Base-by-base conservation (phyloP, 331 rosid genomes). In the Malus hybrid region DNA sequence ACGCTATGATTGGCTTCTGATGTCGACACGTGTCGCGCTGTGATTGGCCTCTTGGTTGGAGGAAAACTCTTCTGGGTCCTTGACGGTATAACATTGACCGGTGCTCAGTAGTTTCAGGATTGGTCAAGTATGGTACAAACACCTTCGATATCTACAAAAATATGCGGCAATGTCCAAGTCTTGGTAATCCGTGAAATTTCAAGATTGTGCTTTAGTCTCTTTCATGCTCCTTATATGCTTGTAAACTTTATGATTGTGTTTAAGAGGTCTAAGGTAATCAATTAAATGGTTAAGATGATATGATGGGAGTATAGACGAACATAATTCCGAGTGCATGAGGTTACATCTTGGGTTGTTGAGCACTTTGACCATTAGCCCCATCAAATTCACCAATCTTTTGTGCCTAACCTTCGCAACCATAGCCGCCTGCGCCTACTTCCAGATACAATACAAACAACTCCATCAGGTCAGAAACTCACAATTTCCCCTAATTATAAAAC, bases 401-500 rank as follows among this genome's bases (percentile, higher is more conserved):
- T 78, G 80, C 31, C 88, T 63, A 59, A 85, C 67, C 77, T 85
- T 81, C 60, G 85, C 88, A 36, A 84, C 83, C 33, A 81, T 81
- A 5, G 81, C 34, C 65, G 83, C 81, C 79, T 85, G 85, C 19
- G 74, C 72, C 86, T 83, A 64, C 55, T 27, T 27, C 69, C 66
- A 65, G 29, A 27, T 6, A 55, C 65, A 78, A 76, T 54, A 19
- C 59, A 52, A 33, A 3, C 29, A 70, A 70, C 76, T 10, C 34
- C 18, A 61, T 61, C 10, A 60, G 32, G 6, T 13, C 12, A 16
- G 8, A 67, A 27, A 3, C 71, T 56, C 46, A 15, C 29, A 28
- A 28, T 28, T 28, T 28, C 29, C 29, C 29, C 29, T 28, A 28
- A 28, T 28, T 28, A 28, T 28, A 28, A 28, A 28, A 28, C 3